Evolutionary conservation across 352 stramenopile genomes (phyloP).

Genomic region (Phytophthora lateralis): DNA sequence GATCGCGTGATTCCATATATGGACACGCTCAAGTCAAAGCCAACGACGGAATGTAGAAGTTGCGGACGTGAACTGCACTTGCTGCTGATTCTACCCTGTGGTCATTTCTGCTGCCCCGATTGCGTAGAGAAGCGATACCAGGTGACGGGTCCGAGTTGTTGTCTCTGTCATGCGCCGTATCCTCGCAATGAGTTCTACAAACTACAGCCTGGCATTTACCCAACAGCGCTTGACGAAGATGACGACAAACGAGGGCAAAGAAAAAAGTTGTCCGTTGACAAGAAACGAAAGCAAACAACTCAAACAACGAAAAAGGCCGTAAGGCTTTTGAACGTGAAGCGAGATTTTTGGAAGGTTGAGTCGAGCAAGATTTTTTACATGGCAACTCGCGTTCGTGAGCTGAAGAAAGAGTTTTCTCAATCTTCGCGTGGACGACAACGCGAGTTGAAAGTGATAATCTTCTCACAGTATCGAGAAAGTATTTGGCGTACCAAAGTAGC

Average conservation of each 20-base stretch:
- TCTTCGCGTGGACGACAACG: constrained; percentile 6
- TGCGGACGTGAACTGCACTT: constrained; percentile 81
- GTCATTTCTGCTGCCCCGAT: constrained; percentile 90
- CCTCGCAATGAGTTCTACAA: constrained; percentile 86
- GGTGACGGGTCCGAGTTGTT: constrained; percentile 45
- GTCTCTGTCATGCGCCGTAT: constrained; percentile 44
- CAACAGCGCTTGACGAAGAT: constrained; percentile 12
- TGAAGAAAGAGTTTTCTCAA: constrained; percentile 43
- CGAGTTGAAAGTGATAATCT: constrained; percentile 72
- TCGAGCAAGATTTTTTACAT: constrained; percentile 73
- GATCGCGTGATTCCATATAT: constrained; percentile 45
- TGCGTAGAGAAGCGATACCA: constrained; percentile 78
- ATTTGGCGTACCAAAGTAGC: constrained; percentile 69
- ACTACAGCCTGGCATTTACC: constrained; percentile 65
- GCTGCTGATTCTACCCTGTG: constrained; percentile 91
- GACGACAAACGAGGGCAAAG: constrained; percentile 6
- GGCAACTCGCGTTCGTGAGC: constrained; percentile 49
- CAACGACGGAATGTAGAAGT: constrained; percentile 59
- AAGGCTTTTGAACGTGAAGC: constrained; percentile 28
- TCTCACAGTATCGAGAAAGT: constrained; percentile 71
- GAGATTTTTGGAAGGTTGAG: constrained; percentile 30
- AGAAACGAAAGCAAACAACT: constrained; percentile 11
- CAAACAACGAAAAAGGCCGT: neutral
- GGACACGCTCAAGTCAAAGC: constrained; percentile 35
- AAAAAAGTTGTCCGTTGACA: constrained; percentile 8